Evolutionary conservation across 306 rosid genomes (phyloP), one percentile per base, ranked within the genome.

Genomic region (Rubus idaeus): DNA sequence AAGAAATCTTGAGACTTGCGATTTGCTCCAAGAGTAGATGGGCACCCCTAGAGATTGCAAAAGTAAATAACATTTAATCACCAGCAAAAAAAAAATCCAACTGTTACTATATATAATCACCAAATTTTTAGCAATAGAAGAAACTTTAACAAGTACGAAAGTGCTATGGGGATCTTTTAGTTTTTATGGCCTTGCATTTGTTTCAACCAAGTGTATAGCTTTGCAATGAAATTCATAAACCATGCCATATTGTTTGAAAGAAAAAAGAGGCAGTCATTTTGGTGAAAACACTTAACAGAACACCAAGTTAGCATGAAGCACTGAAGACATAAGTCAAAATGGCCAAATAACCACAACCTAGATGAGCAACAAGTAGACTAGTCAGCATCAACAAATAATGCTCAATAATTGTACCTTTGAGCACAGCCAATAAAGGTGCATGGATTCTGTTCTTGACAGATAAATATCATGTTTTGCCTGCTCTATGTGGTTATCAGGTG

Each of bases 1-100:
- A 91, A 88, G 85, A 95, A 95, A 82, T 95, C 99, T 84, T 92
- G 98, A 81, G 97, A 86, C 88, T 87, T 95, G 72, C 97, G 93
- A 81, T 87, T 92, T 64, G 97, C 95, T 84, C 99, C 99, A 79
- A 96, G 95, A 9, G 99, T 96, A 75, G 99, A 86, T 35, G 99
- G 99, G 77, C 99, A 96, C 23, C 99, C 99, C 99, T 95, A 75
- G 12, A 76, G 55, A 80, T 65, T 64, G 70, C 80, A 85, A 70
- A 77, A 52, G 60, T 61, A 21, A 71, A 18, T 65, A 57, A 79
- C 71, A 52, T 72, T 68, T 82, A 53, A 80, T 74, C 69, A 60
- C 47, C 81, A 78, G 78, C 23, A 68, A 71, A 51, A 42, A 52
- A 42, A 10, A 76, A 47, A 63, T 8, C 35, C 56, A 76, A 30